Evolutionary conservation across 331 rosid genomes (phyloP).

Genomic region (Saraca asoca): DNA sequence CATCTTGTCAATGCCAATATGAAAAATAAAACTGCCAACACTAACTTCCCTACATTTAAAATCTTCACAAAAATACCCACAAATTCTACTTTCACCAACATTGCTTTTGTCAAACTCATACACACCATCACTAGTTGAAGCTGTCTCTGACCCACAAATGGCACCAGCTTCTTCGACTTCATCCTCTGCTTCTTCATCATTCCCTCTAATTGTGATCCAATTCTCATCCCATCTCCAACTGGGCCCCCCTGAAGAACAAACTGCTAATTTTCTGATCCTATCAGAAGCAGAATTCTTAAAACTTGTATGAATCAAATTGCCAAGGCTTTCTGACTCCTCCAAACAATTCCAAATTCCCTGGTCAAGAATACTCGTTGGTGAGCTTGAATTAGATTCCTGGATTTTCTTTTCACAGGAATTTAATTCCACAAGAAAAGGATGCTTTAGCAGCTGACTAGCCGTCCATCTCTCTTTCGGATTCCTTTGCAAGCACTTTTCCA

Average conservation of each 20-base stretch:
- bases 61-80: conserved; percentile 37
- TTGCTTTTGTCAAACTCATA: conserved; percentile 35
- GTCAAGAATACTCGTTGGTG: conserved; percentile 91
- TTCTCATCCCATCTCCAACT: conserved; percentile 55
- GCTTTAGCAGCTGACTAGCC: conserved; percentile 65
- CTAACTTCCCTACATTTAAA: conserved; percentile 37
- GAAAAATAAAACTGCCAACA: conserved; percentile 43
- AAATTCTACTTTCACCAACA: conserved; percentile 37
- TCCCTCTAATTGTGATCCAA: conserved; percentile 68
- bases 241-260: conserved; percentile 55
- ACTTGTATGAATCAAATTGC: conserved; percentile 29
- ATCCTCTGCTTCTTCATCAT: conserved; percentile 14
- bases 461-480: conserved; percentile 76
- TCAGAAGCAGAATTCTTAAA: conserved; percentile 36
- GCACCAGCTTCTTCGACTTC: conserved; percentile 33
- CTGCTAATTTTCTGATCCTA: conserved; percentile 67
- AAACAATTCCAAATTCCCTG: conserved; percentile 66
- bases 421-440: conserved; percentile 66
- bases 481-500: conserved; percentile 71
- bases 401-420: conserved; percentile 42
- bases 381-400: conserved; percentile 47
- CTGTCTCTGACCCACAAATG: conserved; percentile 41
- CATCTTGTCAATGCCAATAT: conserved; percentile 42
- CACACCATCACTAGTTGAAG: conserved; percentile 34
- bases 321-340: conserved; percentile 49